These are phyloP conservation scores for Acanthamoeba healyi DNA, from an alignment of 208 protist species.

Conservation along the genomic window DNA sequence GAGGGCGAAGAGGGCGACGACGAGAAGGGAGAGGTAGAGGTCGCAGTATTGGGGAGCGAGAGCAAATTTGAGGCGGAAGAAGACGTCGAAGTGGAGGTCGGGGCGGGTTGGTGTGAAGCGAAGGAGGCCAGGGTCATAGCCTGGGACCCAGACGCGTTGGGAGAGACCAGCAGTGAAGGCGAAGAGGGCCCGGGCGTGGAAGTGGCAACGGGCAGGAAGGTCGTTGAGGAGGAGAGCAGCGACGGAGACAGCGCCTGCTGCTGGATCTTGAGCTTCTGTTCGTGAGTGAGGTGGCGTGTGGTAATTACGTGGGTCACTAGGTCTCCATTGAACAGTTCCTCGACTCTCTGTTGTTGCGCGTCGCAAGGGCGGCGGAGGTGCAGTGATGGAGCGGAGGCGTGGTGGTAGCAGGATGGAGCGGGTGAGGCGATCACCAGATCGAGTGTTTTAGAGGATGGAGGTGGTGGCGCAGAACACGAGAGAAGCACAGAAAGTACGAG, in stretches of 20 bases:
- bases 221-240: neutral
- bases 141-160: neutral
- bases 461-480: no score
- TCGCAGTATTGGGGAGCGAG: neutral
- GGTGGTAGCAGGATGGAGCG: neutral
- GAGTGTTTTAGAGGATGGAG: no score
- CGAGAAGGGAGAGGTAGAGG: constrained; percentile 2
- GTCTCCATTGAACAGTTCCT: constrained; percentile 46
- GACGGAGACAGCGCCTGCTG: neutral
- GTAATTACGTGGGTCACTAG: constrained; percentile 52
- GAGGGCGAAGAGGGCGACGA: constrained; percentile 42
- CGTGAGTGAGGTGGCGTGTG: constrained; percentile 38
- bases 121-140: neutral
- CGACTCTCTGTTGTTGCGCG: constrained; percentile 18
- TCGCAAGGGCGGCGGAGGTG: neutral
- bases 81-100: neutral
- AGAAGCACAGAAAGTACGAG: neutral
- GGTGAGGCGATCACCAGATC: neutral
- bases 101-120: neutral
- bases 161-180: neutral
- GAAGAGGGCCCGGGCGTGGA: neutral
- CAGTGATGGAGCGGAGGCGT: neutral
- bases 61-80: neutral
- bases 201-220: neutral
- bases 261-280: constrained; percentile 70